Evolutionary conservation across 2,329 filamentous ascomycete genomes (phyloP).

Genomic region (Calonectria naviculata): DNA sequence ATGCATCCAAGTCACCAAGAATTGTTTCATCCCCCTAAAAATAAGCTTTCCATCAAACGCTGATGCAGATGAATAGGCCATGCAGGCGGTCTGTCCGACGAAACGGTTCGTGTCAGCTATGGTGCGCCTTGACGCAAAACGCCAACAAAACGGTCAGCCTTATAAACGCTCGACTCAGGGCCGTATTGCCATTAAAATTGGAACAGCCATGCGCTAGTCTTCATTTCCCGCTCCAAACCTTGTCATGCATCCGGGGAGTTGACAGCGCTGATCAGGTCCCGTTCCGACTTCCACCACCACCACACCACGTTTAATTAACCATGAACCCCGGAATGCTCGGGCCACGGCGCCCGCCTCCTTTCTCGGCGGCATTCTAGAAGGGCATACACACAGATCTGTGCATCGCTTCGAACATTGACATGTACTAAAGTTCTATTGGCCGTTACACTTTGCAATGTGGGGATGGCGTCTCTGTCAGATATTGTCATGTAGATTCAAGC

Average conservation of each 20-base stretch:
- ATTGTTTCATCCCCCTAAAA: no score
- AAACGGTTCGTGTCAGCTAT: background rate
- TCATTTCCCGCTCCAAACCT: slow-evolving; percentile 3
- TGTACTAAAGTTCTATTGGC: background rate
- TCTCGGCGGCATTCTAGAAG: background rate
- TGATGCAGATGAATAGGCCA: background rate
- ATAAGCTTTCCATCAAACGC: background rate
- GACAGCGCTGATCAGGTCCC: background rate
- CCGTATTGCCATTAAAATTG: background rate
- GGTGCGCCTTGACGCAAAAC: background rate
- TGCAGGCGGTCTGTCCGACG: background rate
- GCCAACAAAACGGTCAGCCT: background rate
- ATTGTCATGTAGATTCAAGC: background rate
- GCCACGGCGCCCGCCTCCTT: background rate
- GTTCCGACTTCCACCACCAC: background rate
- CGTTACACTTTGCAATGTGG: background rate
- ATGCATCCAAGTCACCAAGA: background rate
- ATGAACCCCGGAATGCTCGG: background rate
- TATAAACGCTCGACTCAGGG: background rate
- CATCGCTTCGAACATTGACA: background rate
- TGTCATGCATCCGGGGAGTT: background rate
- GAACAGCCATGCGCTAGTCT: background rate
- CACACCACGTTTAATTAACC: background rate
- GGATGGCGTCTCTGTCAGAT: background rate
- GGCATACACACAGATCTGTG: background rate